A percentile compares a stretch with the other conserved stretches of the same genome.
phyloP scores from a whole-genome alignment of 352 stramenopile species.

The Sclerospora graminicola region DNA sequence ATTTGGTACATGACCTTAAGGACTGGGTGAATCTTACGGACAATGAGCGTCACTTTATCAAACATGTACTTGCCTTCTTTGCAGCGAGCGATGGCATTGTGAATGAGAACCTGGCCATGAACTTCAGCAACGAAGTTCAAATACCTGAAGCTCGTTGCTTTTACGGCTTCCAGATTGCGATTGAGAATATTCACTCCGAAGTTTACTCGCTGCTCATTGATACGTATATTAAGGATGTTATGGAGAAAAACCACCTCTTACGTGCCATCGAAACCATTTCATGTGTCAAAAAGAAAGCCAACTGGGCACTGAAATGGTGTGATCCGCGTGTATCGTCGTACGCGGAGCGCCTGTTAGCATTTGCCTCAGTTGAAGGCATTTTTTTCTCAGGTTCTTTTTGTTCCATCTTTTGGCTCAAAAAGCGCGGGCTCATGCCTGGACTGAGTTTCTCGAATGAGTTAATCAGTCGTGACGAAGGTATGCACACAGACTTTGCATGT shows the following conservation, averaged over 20 bases:
- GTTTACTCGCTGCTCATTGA: slow-evolving; percentile 99
- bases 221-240: slow-evolving; percentile 95
- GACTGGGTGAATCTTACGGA: slow-evolving; percentile 91
- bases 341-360: slow-evolving; percentile 94
- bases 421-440: slow-evolving; percentile 97
- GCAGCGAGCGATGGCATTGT: slow-evolving; percentile 98
- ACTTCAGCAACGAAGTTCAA: slow-evolving; percentile 98
- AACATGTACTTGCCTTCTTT: slow-evolving; percentile 98
- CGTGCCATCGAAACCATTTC: slow-evolving; percentile 97
- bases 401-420: slow-evolving; percentile 99
- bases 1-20: slow-evolving; percentile 92
- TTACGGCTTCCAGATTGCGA: slow-evolving; percentile 99
- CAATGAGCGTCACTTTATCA: slow-evolving; percentile 97
- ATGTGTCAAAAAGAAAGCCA: slow-evolving; percentile 95
- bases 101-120: slow-evolving; percentile 98
- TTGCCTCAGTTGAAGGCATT: slow-evolving; percentile 97
- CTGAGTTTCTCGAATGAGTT: slow-evolving; percentile 99
- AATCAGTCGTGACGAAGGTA: slow-evolving; percentile 96
- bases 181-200: slow-evolving; percentile 99
- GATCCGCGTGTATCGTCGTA: slow-evolving; percentile 89
- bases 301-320: slow-evolving; percentile 96
- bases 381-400: slow-evolving; percentile 99
- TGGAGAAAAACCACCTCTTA: slow-evolving; percentile 91
- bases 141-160: slow-evolving; percentile 96
- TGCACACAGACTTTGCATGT: slow-evolving; percentile 99